phyloP scores from a whole-genome alignment of 495 filamentous ascomycete species.

The Corynascus novoguineensis region DNA sequence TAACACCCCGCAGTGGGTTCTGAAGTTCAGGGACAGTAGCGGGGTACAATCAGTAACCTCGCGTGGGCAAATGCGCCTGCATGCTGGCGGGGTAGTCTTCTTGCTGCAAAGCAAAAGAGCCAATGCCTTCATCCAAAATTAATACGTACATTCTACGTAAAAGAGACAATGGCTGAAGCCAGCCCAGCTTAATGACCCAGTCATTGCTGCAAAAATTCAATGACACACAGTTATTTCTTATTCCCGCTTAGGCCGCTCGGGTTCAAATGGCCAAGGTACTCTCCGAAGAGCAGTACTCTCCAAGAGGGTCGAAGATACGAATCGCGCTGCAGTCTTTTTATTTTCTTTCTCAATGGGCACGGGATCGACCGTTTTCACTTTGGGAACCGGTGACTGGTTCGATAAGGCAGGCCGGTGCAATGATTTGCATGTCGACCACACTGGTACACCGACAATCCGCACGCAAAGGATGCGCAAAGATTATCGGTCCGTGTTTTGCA shows the following conservation, averaged over 20 bases:
- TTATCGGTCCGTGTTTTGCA: background rate
- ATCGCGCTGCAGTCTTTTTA: no score
- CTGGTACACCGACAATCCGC: no score
- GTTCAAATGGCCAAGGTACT: no score
- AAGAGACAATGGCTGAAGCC: no score
- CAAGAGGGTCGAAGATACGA: no score
- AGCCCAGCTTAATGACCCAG: background rate
- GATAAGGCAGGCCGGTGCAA: background rate
- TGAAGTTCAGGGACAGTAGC: background rate
- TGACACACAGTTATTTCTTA: background rate
- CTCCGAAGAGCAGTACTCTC: no score
- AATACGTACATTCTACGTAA: background rate
- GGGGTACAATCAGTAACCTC: conserved; percentile 1
- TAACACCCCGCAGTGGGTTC: conserved; percentile 11
- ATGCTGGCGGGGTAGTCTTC: no score
- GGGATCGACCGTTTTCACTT: conserved; percentile 2
- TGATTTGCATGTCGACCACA: background rate
- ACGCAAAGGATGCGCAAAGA: background rate
- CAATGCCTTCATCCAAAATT: background rate
- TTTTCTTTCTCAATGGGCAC: background rate
- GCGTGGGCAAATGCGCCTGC: conserved; percentile 1
- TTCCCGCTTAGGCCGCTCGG: background rate
- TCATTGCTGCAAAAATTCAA: background rate
- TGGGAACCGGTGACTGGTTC: background rate
- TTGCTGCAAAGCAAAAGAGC: background rate